Percentiles rank a stretch among this genome's conserved stretches.
phyloP scores from a whole-genome alignment of 2,329 filamentous ascomycete genomes.

The Ascochyta rabiei region DNA sequence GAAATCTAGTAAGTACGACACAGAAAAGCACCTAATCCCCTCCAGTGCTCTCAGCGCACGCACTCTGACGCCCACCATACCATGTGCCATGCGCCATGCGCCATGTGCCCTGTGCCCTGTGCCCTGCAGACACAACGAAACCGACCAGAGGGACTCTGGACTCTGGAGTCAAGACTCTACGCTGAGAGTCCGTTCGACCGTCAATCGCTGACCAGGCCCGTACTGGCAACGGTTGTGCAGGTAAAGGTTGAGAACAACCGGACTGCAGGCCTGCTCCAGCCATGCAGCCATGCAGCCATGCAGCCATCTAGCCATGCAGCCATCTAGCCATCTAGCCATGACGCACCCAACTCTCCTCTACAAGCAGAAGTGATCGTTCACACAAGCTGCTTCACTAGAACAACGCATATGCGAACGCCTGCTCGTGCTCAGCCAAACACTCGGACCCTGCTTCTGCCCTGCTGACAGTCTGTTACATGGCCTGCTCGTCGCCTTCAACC shows the following conservation, averaged over 20 bases:
- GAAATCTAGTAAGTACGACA: no score
- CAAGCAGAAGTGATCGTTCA: constrained; percentile 7
- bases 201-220: constrained; percentile 7
- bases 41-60: constrained; percentile 5
- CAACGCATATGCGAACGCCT: constrained; percentile 13
- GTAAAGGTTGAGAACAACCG: constrained; percentile 8
- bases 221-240: constrained; percentile 3
- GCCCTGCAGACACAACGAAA: neutral
- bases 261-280: constrained; percentile 7
- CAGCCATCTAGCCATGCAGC: no score
- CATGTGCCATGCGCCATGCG: neutral
- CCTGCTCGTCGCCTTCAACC: constrained; percentile 10
- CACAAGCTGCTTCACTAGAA: constrained; percentile 16
- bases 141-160: neutral
- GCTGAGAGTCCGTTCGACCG: neutral
- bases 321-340: no score
- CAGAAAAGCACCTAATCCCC: no score
- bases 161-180: neutral
- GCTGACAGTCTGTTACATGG: constrained; percentile 12
- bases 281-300: no score
- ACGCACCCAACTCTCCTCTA: constrained; percentile 14
- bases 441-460: constrained; percentile 8
- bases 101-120: neutral
- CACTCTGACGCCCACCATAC: neutral
- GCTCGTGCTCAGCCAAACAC: constrained; percentile 21